Evolutionary conservation across 441 rosid genomes (phyloP).

Genomic region (Daphne laureola): DNA sequence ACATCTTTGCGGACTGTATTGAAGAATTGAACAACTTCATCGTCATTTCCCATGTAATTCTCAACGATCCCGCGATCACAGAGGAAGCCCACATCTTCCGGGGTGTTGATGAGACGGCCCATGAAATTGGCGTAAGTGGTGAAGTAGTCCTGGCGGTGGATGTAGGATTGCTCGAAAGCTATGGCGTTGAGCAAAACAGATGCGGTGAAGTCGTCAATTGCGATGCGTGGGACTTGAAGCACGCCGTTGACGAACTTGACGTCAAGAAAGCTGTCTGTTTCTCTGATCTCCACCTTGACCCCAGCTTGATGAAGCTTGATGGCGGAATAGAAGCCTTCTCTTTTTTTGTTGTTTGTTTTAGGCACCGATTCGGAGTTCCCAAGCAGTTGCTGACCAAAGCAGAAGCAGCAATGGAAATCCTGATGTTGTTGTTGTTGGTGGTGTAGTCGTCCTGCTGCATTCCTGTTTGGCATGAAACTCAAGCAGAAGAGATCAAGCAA

Average conservation of each 20-base stretch:
- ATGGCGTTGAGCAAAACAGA: slow-evolving; percentile 41
- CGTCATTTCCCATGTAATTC: slow-evolving; percentile 46
- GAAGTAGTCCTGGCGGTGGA: slow-evolving; percentile 32
- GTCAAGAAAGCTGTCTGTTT: slow-evolving; percentile 42
- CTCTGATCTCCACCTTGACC: slow-evolving; percentile 24
- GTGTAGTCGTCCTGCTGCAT: too few relatives aligned
- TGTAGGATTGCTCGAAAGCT: slow-evolving; percentile 54
- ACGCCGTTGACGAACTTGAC: slow-evolving; percentile 41
- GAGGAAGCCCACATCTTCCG: slow-evolving; percentile 36
- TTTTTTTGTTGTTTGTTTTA: too few relatives aligned
- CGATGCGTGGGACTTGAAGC: slow-evolving; percentile 52
- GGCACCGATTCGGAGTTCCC: too few relatives aligned
- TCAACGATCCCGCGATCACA: slow-evolving; percentile 39
- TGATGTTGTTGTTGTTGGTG: slow-evolving; percentile 24
- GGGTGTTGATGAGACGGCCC: slow-evolving; percentile 40
- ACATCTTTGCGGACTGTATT: slow-evolving; percentile 47
- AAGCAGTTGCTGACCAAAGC: too few relatives aligned
- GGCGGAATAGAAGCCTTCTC: slow-evolving; percentile 36
- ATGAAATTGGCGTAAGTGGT: slow-evolving; percentile 49
- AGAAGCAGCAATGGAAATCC: slow-evolving; percentile 4
- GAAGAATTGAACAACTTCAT: slow-evolving; percentile 28
- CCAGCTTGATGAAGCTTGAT: slow-evolving; percentile 69
- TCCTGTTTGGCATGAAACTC: slow-evolving; percentile 36
- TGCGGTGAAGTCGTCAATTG: slow-evolving; percentile 42
- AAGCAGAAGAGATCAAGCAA: slow-evolving; percentile 58